Evolutionary conservation across 2,329 filamentous ascomycete species (phyloP).

Genomic region (Talaromyces sp.): DNA sequence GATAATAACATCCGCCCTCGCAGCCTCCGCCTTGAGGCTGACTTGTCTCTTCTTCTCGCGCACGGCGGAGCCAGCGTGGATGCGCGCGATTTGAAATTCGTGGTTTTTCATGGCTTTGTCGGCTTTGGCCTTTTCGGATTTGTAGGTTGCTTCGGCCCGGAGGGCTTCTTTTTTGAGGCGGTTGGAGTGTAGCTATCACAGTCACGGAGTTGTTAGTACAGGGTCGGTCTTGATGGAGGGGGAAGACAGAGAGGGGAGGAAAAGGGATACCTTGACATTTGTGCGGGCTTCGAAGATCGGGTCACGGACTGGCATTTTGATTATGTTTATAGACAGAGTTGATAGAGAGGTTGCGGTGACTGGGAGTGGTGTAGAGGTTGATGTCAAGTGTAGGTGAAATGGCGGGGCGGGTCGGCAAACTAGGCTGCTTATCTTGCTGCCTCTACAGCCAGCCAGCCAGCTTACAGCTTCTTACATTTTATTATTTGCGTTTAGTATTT

Average conservation of each 20-base stretch:
- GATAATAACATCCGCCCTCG: constrained; percentile 51
- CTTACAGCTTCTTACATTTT: neutral
- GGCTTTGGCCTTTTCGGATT: constrained; percentile 49
- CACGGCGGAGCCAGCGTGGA: constrained; percentile 48
- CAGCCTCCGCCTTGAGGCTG: constrained; percentile 46
- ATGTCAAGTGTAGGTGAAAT: neutral
- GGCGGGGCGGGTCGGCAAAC: constrained; percentile 4
- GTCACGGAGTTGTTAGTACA: neutral
- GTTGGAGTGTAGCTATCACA: constrained; percentile 44
- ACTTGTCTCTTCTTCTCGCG: constrained; percentile 49
- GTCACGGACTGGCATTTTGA: constrained; percentile 42
- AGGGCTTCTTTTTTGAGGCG: constrained; percentile 49
- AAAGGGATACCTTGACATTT: constrained; percentile 40
- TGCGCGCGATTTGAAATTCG: constrained; percentile 51
- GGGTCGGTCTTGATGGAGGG: neutral
- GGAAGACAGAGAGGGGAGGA: neutral
- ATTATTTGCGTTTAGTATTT: too few relatives aligned
- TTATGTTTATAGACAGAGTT: neutral
- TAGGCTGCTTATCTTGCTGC: constrained; percentile 4
- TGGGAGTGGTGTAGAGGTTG: neutral
- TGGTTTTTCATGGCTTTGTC: constrained; percentile 50
- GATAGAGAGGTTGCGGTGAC: neutral
- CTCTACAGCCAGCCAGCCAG: neutral
- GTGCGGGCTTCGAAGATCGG: constrained; percentile 45
- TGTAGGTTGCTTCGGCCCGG: constrained; percentile 47